Conservation (phyloP, 768 basidiomycete genomes). For the Boletellus emodensis region DNA sequence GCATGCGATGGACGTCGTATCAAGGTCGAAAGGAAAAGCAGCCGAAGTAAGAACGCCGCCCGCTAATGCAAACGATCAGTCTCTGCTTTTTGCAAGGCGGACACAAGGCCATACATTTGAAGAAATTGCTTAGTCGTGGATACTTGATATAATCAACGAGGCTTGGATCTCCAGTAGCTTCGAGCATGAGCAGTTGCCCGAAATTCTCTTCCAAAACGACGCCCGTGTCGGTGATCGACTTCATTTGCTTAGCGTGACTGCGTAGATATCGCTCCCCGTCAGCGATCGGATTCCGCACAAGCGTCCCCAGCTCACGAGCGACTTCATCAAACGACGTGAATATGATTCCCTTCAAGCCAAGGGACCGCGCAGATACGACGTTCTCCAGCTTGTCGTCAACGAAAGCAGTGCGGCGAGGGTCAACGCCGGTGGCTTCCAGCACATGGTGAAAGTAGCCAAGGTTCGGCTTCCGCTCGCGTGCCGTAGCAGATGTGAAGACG, state of each 20-base stretch:
- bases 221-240: slow-evolving; percentile 15
- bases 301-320: slow-evolving; percentile 8
- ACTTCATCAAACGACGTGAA: slow-evolving; percentile 16
- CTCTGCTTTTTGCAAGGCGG: neutral
- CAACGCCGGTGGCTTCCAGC: slow-evolving; percentile 13
- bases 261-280: slow-evolving; percentile 14
- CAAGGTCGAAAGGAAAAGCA: slow-evolving; percentile 15
- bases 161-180: slow-evolving; percentile 12
- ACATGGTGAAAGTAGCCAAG: slow-evolving; percentile 20
- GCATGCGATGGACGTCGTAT: slow-evolving; percentile 18
- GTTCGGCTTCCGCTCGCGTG: slow-evolving; percentile 19
- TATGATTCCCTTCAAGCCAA: slow-evolving; percentile 20
- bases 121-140: slow-evolving; percentile 20
- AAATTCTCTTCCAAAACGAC: slow-evolving; percentile 18
- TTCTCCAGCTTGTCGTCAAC: slow-evolving; percentile 24
- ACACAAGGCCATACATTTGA: slow-evolving; percentile 8
- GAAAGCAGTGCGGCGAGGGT: slow-evolving; percentile 20
- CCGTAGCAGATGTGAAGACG: slow-evolving; percentile 19
- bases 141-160: slow-evolving; percentile 18
- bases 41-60: slow-evolving; percentile 7
- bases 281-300: slow-evolving; percentile 13
- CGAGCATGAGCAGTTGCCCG: slow-evolving; percentile 19
- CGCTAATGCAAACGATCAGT: slow-evolving; percentile 7
- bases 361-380: slow-evolving; percentile 14
- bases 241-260: slow-evolving; percentile 12